Percentiles rank a stretch among this genome's conserved stretches.
These are phyloP conservation scores for Fusarium devonianum DNA, from an alignment of 2,329 filamentous ascomycete genomes.

Conservation along the genomic window DNA sequence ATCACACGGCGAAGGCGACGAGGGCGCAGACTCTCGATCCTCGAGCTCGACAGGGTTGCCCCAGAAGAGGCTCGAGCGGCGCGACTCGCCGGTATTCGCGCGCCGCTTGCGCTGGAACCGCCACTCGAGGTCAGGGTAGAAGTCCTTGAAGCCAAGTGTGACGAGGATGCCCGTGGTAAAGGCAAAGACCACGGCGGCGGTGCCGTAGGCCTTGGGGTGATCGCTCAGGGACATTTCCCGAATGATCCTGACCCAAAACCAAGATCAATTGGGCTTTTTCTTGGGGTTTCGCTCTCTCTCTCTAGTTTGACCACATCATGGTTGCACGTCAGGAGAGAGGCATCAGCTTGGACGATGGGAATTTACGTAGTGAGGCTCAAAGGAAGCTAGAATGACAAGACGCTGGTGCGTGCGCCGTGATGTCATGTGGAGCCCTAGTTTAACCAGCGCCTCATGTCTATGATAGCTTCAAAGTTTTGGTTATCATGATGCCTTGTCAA, in stretches of 20 bases:
- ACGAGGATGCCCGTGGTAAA: constrained; percentile 80
- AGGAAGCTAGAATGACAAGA: constrained; percentile 18
- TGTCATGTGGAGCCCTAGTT: constrained; percentile 39
- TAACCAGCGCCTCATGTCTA: not conserved
- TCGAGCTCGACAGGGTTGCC: constrained; percentile 60
- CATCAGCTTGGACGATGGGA: constrained; percentile 7
- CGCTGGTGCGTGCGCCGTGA: constrained; percentile 29
- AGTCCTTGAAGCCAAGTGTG: constrained; percentile 79
- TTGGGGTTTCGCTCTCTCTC: not conserved
- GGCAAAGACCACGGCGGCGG: constrained; percentile 71
- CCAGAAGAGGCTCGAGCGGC: constrained; percentile 56
- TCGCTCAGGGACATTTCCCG: constrained; percentile 64
- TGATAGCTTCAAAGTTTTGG: not conserved
- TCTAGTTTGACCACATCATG: constrained; percentile 25
- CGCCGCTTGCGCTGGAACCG: constrained; percentile 61
- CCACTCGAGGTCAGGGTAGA: constrained; percentile 77
- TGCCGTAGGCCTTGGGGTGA: constrained; percentile 68
- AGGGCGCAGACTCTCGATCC: constrained; percentile 56
- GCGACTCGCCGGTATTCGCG: constrained; percentile 33
- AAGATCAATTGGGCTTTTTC: constrained; percentile 12
- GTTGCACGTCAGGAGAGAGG: not conserved
- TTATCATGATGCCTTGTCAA: too few species aligned
- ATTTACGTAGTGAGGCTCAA: constrained; percentile 7
- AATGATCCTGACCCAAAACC: constrained; percentile 3
- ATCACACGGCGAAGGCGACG: constrained; percentile 33